Conservation (phyloP, 1,284 basidiomycete genomes). For the Ustilago sp. region DNA sequence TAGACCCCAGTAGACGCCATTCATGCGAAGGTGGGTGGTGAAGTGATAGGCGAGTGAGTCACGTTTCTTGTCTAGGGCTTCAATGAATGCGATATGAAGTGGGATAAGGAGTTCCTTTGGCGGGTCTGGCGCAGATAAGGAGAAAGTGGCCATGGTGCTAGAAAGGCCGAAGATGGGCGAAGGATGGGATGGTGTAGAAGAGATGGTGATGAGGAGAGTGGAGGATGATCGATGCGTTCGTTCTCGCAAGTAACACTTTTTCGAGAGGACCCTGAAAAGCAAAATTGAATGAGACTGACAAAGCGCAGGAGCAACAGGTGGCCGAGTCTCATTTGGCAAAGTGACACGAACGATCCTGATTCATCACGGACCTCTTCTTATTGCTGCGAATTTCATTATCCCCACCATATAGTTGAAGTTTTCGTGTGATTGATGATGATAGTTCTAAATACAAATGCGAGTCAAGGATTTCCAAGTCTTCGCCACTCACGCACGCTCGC, state of each 20-base stretch:
- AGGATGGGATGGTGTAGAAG: neutral
- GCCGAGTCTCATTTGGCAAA: conserved; percentile 15
- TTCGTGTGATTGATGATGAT: no score
- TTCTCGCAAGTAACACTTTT: conserved; percentile 27
- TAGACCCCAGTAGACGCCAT: conserved; percentile 96
- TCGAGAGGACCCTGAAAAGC: conserved; percentile 25
- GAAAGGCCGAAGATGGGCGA: neutral
- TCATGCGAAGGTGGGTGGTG: conserved; percentile 92
- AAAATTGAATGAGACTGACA: conserved; percentile 28
- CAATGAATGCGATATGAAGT: conserved; percentile 43
- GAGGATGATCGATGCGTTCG: conserved; percentile 24
- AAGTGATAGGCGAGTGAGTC: conserved; percentile 79
- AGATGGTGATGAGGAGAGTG: conserved; percentile 2
- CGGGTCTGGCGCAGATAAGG: neutral
- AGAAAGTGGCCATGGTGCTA: conserved; percentile 2
- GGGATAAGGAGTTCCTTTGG: conserved; percentile 36
- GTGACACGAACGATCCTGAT: conserved; percentile 14
- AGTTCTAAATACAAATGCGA: no score
- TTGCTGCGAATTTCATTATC: conserved; percentile 2
- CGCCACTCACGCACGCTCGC: no score
- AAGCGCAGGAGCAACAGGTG: no score
- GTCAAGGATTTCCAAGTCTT: no score
- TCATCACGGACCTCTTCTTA: conserved; percentile 10
- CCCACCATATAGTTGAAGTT: conserved; percentile 10
- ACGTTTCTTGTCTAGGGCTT: conserved; percentile 53